Conservation (phyloP, 2,329 filamentous ascomycete species). For the Aureobasidium pullulans region DNA sequence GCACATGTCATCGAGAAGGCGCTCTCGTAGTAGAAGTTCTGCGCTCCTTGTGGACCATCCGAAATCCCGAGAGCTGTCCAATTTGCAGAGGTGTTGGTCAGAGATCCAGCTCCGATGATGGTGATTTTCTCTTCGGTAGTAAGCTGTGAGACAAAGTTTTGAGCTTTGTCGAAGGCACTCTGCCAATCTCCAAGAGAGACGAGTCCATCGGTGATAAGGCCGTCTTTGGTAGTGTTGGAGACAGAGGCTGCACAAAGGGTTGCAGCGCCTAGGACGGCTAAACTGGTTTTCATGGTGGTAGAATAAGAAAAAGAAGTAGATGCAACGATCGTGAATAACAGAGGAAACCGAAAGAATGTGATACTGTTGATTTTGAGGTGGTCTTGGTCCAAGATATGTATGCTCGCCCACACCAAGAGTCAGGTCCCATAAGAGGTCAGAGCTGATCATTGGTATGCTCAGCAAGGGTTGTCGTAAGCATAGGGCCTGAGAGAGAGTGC, state of each 20-base stretch:
- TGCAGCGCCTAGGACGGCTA: background rate
- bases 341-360: background rate
- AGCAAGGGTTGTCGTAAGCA: background rate
- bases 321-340: background rate
- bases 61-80: constrained; percentile 71
- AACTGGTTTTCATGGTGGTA: background rate
- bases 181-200: constrained; percentile 57
- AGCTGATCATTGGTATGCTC: background rate
- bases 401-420: background rate
- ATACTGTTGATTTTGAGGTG: background rate
- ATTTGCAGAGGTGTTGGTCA: constrained; percentile 51
- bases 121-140: constrained; percentile 88
- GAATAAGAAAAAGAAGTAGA: no score
- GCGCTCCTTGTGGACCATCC: constrained; percentile 74
- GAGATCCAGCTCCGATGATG: constrained; percentile 70
- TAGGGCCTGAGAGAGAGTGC: background rate
- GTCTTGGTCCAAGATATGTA: background rate
- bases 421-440: background rate
- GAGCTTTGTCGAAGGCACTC: constrained; percentile 66
- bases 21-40: constrained; percentile 38
- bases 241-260: background rate
- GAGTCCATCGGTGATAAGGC: background rate
- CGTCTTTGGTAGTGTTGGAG: background rate
- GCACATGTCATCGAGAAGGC: constrained; percentile 28
- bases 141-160: constrained; percentile 71